These are phyloP conservation scores for Cucumis sativus DNA, from an alignment of 306 rosid species.

Conservation along the genomic window Cucumber_9930_V3 NC_026657.2:28512501-28513000, in stretches of 20 bases:
- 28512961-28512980: background rate
- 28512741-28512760: conserved; percentile 88
- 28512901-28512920: background rate
- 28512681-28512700: conserved; percentile 45
- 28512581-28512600: conserved; percentile 4
- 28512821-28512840: conserved; percentile 91
- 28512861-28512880: background rate
- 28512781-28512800: conserved; percentile 65
- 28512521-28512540: background rate
- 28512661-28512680: background rate
- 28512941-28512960: background rate
- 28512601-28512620: conserved; percentile 16
- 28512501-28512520: background rate
- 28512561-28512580: background rate
- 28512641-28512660: conserved; percentile 84
- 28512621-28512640: conserved; percentile 89
- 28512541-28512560: background rate
- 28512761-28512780: conserved; percentile 99
- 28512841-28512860: conserved; percentile 29
- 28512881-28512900: background rate
- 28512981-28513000: background rate
- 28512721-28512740: conserved; percentile 95
- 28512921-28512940: background rate
- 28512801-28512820: conserved; percentile 65
- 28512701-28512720: conserved; percentile 95